A percentile compares a stretch with the other conserved stretches of the same genome.
Conservation (phyloP, 805 yeast species). For the Kregervanrija fluxuum region DNA sequence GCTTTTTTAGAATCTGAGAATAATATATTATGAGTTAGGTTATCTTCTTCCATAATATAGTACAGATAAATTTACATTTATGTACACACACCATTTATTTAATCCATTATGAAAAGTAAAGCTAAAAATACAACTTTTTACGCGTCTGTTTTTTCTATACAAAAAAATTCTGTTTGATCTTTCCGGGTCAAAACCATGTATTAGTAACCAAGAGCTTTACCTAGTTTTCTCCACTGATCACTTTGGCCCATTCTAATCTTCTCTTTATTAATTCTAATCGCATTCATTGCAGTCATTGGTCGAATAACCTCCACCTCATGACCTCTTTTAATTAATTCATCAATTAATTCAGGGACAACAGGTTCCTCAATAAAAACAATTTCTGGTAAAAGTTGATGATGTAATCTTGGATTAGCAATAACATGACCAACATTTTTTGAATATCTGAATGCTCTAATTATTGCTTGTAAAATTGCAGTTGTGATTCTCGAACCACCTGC, state of each 20-base stretch:
- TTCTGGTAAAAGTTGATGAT: conserved; percentile 85
- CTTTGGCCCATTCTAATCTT: conserved; percentile 64
- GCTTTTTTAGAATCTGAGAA: too few species aligned
- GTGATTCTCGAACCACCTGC: conserved; percentile 91
- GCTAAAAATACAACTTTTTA: too few species aligned
- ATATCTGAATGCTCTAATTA: conserved; percentile 58
- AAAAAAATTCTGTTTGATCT: too few species aligned
- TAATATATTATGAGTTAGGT: too few species aligned
- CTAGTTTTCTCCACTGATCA: conserved; percentile 87
- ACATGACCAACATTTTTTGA: conserved; percentile 55
- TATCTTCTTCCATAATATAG: too few species aligned
- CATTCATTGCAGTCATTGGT: conserved; percentile 54
- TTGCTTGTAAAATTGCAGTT: conserved; percentile 76
- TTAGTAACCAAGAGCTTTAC: conserved; percentile 61
- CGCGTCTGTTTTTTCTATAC: too few species aligned
- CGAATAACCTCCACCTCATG: conserved; percentile 36
- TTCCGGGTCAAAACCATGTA: too few species aligned
- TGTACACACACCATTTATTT: too few species aligned
- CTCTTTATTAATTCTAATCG: conserved; percentile 31
- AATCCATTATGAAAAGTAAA: too few species aligned
- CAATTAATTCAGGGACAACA: conserved; percentile 32
- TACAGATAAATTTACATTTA: too few species aligned
- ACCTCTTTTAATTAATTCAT: conserved; percentile 37
- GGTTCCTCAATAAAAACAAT: conserved; percentile 52
- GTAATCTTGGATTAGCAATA: conserved; percentile 74